Percentiles rank a stretch among this genome's conserved stretches.
phyloP scores from a whole-genome alignment of 306 rosid genomes.

The Prunus campanulata region DNA sequence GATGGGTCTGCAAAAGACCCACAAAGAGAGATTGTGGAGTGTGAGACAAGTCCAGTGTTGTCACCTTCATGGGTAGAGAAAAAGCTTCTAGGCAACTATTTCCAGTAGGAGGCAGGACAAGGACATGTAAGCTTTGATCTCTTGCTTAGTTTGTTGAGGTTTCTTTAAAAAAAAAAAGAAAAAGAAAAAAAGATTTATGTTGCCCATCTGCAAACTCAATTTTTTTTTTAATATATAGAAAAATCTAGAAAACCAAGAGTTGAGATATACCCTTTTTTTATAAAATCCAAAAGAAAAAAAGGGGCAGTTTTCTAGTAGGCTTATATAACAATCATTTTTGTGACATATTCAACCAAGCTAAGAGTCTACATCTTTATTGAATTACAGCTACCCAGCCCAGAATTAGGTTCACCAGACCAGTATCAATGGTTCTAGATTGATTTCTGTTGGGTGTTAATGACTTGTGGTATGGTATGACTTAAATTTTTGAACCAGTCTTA shows the following conservation, averaged over 20 bases:
- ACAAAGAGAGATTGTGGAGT: constrained; percentile 38
- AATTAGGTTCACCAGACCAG: neutral
- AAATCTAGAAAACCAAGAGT: neutral
- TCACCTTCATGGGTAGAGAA: constrained; percentile 47
- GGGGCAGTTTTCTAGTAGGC: neutral
- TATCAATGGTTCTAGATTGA: neutral
- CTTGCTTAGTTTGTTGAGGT: neutral
- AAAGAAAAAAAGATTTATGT: neutral
- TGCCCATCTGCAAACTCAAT: neutral
- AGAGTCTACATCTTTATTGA: neutral
- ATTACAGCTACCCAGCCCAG: constrained; percentile 3
- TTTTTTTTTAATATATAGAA: neutral
- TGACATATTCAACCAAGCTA: neutral
- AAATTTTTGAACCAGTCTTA: neutral
- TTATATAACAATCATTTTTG: neutral
- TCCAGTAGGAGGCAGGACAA: constrained; percentile 10
- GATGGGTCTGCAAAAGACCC: constrained; percentile 27
- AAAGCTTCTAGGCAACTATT: constrained; percentile 35
- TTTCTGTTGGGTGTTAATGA: neutral
- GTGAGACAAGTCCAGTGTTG: constrained; percentile 44
- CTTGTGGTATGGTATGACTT: neutral
- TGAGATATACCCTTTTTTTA: neutral
- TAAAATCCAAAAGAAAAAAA: neutral
- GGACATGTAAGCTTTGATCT: constrained; percentile 12
- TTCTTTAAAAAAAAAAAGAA: too few relatives aligned